Percentiles rank a stretch among this genome's conserved stretches.
phyloP scores from a whole-genome alignment of 768 basidiomycete species.

The Agrocybe praecox region DNA sequence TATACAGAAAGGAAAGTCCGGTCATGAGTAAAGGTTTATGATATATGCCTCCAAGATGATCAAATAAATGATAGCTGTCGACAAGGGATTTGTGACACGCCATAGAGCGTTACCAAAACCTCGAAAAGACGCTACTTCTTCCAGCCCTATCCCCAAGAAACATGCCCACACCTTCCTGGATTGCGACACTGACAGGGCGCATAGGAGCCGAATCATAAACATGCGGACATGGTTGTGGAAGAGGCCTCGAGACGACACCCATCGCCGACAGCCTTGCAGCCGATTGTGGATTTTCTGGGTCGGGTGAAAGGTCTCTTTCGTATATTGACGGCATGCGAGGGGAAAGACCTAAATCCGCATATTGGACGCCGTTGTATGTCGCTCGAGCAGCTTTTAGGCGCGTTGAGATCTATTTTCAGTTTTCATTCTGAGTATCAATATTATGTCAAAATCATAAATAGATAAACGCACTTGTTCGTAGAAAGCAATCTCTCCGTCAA shows the following conservation, averaged over 20 bases:
- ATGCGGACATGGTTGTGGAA: conserved; percentile 80
- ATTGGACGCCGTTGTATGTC: conserved; percentile 51
- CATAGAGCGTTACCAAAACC: conserved; percentile 49
- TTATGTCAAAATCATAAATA: too few relatives aligned
- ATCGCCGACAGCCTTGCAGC: background rate
- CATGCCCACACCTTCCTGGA: conserved; percentile 72
- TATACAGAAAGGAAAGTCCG: too few relatives aligned
- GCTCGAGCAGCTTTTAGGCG: conserved; percentile 61
- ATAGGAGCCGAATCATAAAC: conserved; percentile 77
- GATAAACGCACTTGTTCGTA: conserved; percentile 61
- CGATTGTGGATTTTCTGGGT: conserved; percentile 17
- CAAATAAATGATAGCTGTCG: too few relatives aligned
- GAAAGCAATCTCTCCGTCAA: conserved; percentile 77
- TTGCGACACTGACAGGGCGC: conserved; percentile 73
- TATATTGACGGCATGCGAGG: conserved; percentile 73
- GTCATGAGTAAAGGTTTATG: too few relatives aligned
- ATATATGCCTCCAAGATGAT: too few relatives aligned
- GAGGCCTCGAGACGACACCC: conserved; percentile 43
- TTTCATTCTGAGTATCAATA: too few relatives aligned
- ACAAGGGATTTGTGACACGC: too few relatives aligned
- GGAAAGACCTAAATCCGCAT: conserved; percentile 46
- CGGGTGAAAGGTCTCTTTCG: conserved; percentile 60
- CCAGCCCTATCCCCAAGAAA: conserved; percentile 42
- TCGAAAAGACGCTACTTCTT: conserved; percentile 60
- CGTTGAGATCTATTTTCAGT: conserved; percentile 48